Conservation (phyloP, 768 basidiomycete species). For the Kwoniella sp. region DNA sequence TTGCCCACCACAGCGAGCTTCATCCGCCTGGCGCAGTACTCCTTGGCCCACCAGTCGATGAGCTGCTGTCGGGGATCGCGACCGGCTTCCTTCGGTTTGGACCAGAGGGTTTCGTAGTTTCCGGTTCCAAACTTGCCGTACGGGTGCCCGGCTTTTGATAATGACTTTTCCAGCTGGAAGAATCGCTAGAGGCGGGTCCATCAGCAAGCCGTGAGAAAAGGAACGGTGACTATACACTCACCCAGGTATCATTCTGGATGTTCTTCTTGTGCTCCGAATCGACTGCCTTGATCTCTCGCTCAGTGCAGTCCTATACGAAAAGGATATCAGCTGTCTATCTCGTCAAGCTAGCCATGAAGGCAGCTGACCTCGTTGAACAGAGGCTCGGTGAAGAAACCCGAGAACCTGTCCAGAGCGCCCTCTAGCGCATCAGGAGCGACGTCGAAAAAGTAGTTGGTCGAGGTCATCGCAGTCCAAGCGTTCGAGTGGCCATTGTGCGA, state of each 20-base stretch:
- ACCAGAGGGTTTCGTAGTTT: conserved; percentile 55
- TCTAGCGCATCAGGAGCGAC: conserved; percentile 58
- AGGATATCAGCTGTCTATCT: neutral
- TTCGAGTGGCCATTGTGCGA: conserved; percentile 70
- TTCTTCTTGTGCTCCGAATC: conserved; percentile 84
- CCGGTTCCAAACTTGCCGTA: conserved; percentile 93
- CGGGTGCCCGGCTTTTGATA: conserved; percentile 70
- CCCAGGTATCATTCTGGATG: conserved; percentile 70
- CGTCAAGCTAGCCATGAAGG: neutral
- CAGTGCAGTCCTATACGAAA: conserved; percentile 43
- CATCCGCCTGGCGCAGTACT: conserved; percentile 53
- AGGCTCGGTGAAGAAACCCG: conserved; percentile 83
- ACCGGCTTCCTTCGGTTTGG: conserved; percentile 46
- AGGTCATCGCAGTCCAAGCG: conserved; percentile 84
- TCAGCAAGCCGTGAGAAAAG: neutral
- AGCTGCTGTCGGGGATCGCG: conserved; percentile 52
- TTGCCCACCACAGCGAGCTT: conserved; percentile 59
- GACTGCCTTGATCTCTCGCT: conserved; percentile 71
- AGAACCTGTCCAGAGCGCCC: conserved; percentile 50
- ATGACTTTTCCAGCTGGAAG: conserved; percentile 86
- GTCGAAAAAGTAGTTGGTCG: conserved; percentile 79
- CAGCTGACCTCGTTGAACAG: conserved; percentile 58
- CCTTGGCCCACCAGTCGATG: conserved; percentile 52
- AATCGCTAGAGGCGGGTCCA: conserved; percentile 56
- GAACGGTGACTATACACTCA: conserved; percentile 54